Base-by-base conservation (phyloP, 129 eudicot genomes). In the Chrysanthemum lavandulifolium region DNA sequence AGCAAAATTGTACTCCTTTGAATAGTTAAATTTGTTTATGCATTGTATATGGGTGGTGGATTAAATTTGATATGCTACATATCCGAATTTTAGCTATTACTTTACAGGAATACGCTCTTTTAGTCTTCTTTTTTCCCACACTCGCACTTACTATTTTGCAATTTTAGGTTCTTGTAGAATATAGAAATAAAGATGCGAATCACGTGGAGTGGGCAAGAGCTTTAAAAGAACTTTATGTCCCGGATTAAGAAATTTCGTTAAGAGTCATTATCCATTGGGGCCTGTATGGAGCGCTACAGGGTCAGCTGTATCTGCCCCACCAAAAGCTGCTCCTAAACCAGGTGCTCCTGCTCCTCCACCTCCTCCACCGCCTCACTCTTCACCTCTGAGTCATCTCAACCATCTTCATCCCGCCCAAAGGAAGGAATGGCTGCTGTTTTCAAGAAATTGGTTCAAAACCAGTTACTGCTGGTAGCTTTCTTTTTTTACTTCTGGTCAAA, bases 151-250 rank as follows among this genome's bases (percentile, higher is more conserved):
- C 45, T 47, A 52, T 33, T 63, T 15, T 4, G 10, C 47, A 29
- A 56, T 53, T 71, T 13, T 60, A 89, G 98, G 76, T 93, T 70
- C 97, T 93, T 55, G 90, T 93, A 36, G 97, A 90, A 83, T 93
- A 85, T 70, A 89, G 80, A 83, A 89, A 76, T 77, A 93, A 93
- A 81, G 97, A 93, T 59, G 73, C 96, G 21, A 85, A 85, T 68
- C 98, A 93, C 73, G 96, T 90, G 36, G 98, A 93, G 78, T 93
- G 98, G 98, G 98, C 96, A 52, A 90, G 89, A 77, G 92, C 98
- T 82, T 27, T 93, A 76, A 93, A 93, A 83, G 97, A 90, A 82
- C 91, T 93, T 10, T 93, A 82, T 67, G 23, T 90, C 16, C 97
- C 3, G 98, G 98, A 55, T 83, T 93, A 82, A 87, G 98, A 79